Percentiles rank a stretch among this genome's conserved stretches.
These are phyloP conservation scores for Glaciozyma martinii DNA, from an alignment of 768 basidiomycete genomes.

Conservation along the genomic window DNA sequence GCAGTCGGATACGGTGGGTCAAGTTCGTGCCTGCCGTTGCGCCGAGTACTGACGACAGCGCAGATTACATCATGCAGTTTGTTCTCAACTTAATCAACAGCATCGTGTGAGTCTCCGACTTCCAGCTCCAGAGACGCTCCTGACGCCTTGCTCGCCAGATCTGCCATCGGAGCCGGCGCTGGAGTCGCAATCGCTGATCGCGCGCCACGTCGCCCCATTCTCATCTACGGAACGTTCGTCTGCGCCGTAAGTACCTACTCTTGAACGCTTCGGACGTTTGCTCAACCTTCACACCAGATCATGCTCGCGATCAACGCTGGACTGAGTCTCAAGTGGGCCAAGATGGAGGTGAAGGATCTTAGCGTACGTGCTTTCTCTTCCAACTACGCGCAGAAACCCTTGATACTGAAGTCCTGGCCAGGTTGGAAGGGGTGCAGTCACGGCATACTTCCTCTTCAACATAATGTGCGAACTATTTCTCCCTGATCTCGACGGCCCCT, in stretches of 20 bases:
- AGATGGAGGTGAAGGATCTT: not conserved
- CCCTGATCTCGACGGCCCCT: not conserved
- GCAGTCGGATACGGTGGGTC: constrained; percentile 34
- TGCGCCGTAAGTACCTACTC: too few species aligned
- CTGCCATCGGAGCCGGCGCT: constrained; percentile 22
- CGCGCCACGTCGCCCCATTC: constrained; percentile 38
- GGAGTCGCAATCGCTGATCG: constrained; percentile 38
- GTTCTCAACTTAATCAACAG: constrained; percentile 40
- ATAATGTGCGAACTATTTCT: constrained; percentile 36
- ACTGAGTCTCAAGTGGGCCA: not conserved
- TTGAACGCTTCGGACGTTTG: too few species aligned
- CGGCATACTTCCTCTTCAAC: constrained; percentile 47
- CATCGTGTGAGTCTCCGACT: constrained; percentile 38
- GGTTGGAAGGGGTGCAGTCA: constrained; percentile 40
- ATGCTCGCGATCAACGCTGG: constrained; percentile 14
- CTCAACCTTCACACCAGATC: too few species aligned
- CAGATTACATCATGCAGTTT: constrained; percentile 37
- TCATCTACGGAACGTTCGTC: constrained; percentile 39
- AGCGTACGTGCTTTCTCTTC: not conserved
- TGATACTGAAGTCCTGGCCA: constrained; percentile 26
- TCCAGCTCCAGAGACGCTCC: not conserved
- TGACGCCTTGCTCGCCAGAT: too few species aligned
- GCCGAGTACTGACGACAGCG: too few species aligned
- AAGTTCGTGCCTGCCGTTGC: too few species aligned
- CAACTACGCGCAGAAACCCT: not conserved